Evolutionary conservation across 106 monocot species (phyloP).

Genomic region (Phalaenopsis equestris): DNA sequence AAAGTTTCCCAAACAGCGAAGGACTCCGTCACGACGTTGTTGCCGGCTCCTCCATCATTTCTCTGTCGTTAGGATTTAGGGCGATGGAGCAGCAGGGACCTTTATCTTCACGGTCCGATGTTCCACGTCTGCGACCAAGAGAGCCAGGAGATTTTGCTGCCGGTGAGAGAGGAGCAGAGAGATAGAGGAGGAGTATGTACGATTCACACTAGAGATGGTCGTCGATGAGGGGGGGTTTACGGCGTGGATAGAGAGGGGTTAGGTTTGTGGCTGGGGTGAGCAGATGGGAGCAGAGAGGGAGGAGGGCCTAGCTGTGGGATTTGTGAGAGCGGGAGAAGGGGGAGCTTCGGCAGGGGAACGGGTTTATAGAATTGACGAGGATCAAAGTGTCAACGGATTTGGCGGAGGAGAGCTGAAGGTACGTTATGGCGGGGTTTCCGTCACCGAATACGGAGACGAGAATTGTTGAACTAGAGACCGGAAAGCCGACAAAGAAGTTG

Average conservation of each 20-base stretch:
- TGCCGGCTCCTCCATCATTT: no score
- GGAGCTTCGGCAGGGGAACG: conserved; percentile 91
- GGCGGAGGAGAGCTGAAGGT: conserved; percentile 70
- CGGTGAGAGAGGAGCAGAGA: conserved; percentile 14
- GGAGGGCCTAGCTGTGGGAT: conserved; percentile 49
- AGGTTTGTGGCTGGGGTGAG: conserved; percentile 55
- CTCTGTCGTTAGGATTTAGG: no score
- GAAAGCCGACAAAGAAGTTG: not conserved
- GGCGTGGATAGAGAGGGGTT: conserved; percentile 18
- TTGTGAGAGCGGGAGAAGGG: conserved; percentile 51
- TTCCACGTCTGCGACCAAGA: conserved; percentile 94
- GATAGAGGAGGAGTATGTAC: no score
- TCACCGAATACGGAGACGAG: conserved; percentile 78
- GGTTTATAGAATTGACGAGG: conserved; percentile 74
- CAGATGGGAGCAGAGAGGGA: conserved; percentile 51
- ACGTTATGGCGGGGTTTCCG: conserved; percentile 74
- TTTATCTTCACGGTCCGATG: conserved; percentile 99
- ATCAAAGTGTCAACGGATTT: conserved; percentile 81
- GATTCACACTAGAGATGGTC: no score
- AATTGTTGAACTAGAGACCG: conserved; percentile 75
- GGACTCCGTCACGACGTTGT: no score
- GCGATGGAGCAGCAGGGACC: conserved; percentile 21
- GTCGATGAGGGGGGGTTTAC: conserved; percentile 3
- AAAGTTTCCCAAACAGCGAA: no score
- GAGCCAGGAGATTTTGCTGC: conserved; percentile 68